These are phyloP conservation scores for Elaphomyces granulatus DNA, from an alignment of 495 filamentous ascomycete genomes.

Conservation along the genomic window DNA sequence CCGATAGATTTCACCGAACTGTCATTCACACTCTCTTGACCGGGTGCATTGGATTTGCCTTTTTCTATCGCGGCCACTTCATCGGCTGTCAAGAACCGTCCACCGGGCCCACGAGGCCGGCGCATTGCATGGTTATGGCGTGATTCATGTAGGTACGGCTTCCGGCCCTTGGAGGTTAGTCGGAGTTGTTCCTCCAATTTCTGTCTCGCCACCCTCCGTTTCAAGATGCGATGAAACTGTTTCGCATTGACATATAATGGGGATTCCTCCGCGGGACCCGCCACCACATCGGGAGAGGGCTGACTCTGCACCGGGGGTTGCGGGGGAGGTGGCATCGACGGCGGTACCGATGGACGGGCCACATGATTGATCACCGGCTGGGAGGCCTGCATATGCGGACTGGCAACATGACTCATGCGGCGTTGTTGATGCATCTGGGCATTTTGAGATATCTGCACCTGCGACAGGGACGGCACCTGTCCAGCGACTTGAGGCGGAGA, in stretches of 20 bases:
- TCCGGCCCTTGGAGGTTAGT: constrained; percentile 85
- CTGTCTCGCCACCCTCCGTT: constrained; percentile 83
- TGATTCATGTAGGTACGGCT: constrained; percentile 97
- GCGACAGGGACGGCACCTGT: constrained; percentile 37
- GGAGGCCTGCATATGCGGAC: constrained; percentile 31
- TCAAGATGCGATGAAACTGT: constrained; percentile 94
- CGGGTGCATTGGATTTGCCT: constrained; percentile 17
- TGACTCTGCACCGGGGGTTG: constrained; percentile 46
- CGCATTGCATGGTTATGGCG: constrained; percentile 98
- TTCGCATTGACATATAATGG: constrained; percentile 97
- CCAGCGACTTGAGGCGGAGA: constrained; percentile 36
- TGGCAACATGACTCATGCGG: constrained; percentile 37
- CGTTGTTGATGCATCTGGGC: constrained; percentile 32
- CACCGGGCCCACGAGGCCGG: constrained; percentile 86
- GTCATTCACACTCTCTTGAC: constrained; percentile 25
- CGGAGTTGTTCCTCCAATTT: constrained; percentile 83
- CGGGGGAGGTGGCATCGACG: constrained; percentile 35
- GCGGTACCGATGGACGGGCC: constrained; percentile 32
- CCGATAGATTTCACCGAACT: constrained; percentile 12
- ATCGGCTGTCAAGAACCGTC: constrained; percentile 94
- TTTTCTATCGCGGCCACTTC: constrained; percentile 87
- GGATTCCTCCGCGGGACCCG: constrained; percentile 71
- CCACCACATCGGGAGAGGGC: constrained; percentile 68
- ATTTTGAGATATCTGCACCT: constrained; percentile 33
- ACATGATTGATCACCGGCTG: constrained; percentile 37